phyloP scores from a whole-genome alignment of 495 filamentous ascomycete species.

The Trichodelitschia bisporula region DNA sequence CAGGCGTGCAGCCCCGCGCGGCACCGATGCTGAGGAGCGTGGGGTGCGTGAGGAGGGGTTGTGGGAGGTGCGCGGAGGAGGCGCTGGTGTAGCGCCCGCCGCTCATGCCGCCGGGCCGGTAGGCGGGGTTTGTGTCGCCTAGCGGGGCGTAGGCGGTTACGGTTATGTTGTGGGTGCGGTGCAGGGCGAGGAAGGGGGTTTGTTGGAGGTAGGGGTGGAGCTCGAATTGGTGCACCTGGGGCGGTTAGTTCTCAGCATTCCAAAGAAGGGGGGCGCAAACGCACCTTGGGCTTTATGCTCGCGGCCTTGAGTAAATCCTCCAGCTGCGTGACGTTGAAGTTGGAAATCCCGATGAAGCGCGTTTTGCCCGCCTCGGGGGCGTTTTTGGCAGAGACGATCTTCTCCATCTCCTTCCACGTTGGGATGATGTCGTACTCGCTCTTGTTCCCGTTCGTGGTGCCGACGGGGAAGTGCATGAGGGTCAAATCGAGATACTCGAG shows the following conservation, averaged over 20 bases:
- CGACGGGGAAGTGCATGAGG: too few species aligned
- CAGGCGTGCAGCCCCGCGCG: not conserved
- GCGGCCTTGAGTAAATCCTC: constrained; percentile 8
- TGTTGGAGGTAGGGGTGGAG: constrained; percentile 38
- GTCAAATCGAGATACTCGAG: too few species aligned
- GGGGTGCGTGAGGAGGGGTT: constrained; percentile 4
- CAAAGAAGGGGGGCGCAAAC: too few species aligned
- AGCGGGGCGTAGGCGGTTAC: constrained; percentile 38
- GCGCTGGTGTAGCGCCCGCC: too few species aligned
- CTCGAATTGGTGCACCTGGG: constrained; percentile 36
- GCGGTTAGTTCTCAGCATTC: too few species aligned
- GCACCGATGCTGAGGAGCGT: not conserved
- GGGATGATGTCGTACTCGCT: too few species aligned
- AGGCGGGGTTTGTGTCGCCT: constrained; percentile 24
- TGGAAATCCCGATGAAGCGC: constrained; percentile 13
- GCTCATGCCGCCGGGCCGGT: constrained; percentile 2
- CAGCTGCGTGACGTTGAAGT: constrained; percentile 13
- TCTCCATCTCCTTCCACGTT: constrained; percentile 24
- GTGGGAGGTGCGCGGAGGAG: too few species aligned
- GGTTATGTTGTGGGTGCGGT: constrained; percentile 24
- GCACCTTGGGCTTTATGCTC: constrained; percentile 22
- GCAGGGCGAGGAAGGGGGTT: constrained; percentile 21
- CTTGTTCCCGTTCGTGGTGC: too few species aligned
- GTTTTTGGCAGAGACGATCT: too few species aligned
- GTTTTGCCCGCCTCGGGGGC: constrained; percentile 7